Base-by-base conservation (phyloP, 306 rosid species). In the Casuarina cunninghamiana region DNA sequence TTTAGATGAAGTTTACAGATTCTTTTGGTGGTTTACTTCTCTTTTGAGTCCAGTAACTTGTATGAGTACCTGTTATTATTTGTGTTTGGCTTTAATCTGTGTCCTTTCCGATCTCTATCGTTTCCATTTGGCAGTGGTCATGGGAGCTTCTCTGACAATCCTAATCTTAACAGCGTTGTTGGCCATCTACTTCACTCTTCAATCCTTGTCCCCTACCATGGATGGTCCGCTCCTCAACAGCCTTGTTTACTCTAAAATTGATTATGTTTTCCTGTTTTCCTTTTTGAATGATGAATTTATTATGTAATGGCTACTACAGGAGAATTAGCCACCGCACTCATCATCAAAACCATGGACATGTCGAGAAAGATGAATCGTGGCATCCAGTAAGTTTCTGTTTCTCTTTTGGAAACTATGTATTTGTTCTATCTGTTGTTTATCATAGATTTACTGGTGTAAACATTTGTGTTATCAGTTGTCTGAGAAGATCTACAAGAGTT, bases 301-400 rank as follows among this genome's bases (percentile, higher is more conserved):
- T 26, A 26, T 66, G 35, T 66, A 32, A 17, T 42, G 71, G 48
- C 48, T 66, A 41, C 49, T 75, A 1, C 86, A 93, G 99, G 99
- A 93, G 99, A 84, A 96, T 96, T 32, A 96, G 99, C 80, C 99
- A 96, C 60, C 91, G 99, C 86, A 96, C 98, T 61, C 99, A 93
- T 86, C 99, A 96, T 78, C 99, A 96, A 84, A 91, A 96, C 83
- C 99, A 96, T 63, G 99, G 99, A 45, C 99, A 96, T 58, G 97
- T 89, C 35, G 99, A 96, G 80, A 96, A 93, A 53, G 99, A 96
- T 69, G 99, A 96, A 82, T 96, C 99, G 17, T 96, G 99, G 99
- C 98, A 87, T 9, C 98, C 99, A 37, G 99, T 96, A 62, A 84
- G 97, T 62, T 46, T 39, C 26, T 1, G 3, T 32, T 61, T 15